Evolutionary conservation across 2,329 filamentous ascomycete species (phyloP).

Genomic region (Cladosporium cucumerinum): DNA sequence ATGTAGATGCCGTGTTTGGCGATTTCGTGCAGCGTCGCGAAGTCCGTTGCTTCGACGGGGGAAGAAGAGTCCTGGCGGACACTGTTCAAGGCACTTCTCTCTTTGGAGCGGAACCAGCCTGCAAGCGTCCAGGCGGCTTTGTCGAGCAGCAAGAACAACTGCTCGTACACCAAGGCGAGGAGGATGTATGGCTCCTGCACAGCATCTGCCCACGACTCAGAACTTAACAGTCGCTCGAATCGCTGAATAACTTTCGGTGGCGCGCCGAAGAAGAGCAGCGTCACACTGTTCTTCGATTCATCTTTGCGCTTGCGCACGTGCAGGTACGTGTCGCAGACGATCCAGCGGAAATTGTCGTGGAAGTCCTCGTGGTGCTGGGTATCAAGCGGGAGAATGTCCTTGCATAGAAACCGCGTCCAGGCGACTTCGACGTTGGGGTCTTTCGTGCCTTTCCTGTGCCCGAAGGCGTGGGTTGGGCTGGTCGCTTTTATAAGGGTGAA

Average conservation of each 20-base stretch:
- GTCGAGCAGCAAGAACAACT: conserved; percentile 35
- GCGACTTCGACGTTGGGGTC: background rate
- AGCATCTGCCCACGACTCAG: conserved; percentile 27
- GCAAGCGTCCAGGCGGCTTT: conserved; percentile 30
- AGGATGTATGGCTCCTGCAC: conserved; percentile 34
- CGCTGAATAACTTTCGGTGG: background rate
- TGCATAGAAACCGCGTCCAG: conserved; percentile 8
- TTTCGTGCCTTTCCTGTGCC: background rate
- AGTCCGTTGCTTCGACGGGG: conserved; percentile 25
- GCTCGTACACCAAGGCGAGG: conserved; percentile 32
- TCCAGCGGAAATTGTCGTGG: conserved; percentile 7
- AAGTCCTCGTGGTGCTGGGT: background rate
- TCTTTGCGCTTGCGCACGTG: background rate
- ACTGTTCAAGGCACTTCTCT: conserved; percentile 27
- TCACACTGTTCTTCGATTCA: background rate
- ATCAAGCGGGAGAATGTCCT: background rate
- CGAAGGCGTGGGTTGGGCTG: background rate
- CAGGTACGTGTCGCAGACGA: background rate
- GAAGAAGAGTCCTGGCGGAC: conserved; percentile 19
- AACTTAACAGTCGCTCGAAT: background rate
- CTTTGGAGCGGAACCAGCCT: conserved; percentile 33
- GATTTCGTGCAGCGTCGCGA: conserved; percentile 36
- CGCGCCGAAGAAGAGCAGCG: conserved; percentile 4
- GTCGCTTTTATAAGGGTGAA: background rate
- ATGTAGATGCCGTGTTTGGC: conserved; percentile 40